Percentiles rank a stretch among this genome's conserved stretches.
phyloP scores from a whole-genome alignment of 2,329 filamentous ascomycete species.

The Coniochaeta prunicola region DNA sequence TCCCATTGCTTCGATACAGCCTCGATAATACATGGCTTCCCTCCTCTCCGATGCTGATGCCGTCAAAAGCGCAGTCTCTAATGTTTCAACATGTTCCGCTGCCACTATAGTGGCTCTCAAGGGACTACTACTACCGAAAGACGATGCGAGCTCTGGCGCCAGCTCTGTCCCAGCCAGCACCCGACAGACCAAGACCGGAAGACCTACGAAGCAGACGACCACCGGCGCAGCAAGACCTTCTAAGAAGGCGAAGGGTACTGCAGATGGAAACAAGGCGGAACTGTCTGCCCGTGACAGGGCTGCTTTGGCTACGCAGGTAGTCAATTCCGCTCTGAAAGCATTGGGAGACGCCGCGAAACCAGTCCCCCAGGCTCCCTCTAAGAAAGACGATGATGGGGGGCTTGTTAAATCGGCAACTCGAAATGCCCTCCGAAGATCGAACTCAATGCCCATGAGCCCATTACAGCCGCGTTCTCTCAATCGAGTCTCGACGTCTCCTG shows the following conservation, averaged over 20 bases:
- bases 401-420: constrained; percentile 26
- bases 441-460: constrained; percentile 51
- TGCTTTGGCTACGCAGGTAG: constrained; percentile 62
- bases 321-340: constrained; percentile 63
- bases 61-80: constrained; percentile 37
- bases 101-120: constrained; percentile 36
- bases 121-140: constrained; percentile 33
- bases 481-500: constrained; percentile 48
- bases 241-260: constrained; percentile 20
- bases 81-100: constrained; percentile 39
- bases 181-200: constrained; percentile 12
- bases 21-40: constrained; percentile 27
- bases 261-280: constrained; percentile 28
- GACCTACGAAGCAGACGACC: constrained; percentile 17
- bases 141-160: constrained; percentile 6
- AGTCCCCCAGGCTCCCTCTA: constrained; percentile 21
- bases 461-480: constrained; percentile 56
- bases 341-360: constrained; percentile 60
- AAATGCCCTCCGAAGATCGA: constrained; percentile 45
- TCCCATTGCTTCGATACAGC: constrained; percentile 22
- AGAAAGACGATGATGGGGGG: constrained; percentile 27
- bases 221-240: constrained; percentile 11
- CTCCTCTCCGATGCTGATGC: constrained; percentile 32
- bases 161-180: not conserved
- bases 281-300: constrained; percentile 54